These are phyloP conservation scores for Diversispora epigaea DNA, from an alignment of 192 early-diverging fungal genomes.

Conservation along the genomic window DNA sequence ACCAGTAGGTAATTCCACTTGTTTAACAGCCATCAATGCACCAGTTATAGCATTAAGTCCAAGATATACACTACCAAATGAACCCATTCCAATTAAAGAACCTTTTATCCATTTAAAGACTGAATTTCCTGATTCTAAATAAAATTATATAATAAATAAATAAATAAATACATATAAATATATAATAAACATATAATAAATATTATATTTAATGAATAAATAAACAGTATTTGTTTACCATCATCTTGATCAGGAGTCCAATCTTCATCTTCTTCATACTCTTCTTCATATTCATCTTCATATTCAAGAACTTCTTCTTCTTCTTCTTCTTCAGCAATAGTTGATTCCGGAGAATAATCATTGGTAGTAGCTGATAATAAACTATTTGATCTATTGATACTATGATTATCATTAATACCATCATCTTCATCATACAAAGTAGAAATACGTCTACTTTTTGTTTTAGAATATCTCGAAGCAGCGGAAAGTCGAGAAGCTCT, in stretches of 20 bases:
- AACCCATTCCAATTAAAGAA: conserved; percentile 89
- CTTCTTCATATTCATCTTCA: not conserved
- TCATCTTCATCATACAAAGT: conserved; percentile 15
- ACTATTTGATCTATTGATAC: not conserved
- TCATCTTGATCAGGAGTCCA: not conserved
- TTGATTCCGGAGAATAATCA: not conserved
- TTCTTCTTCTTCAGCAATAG: conserved; percentile 28
- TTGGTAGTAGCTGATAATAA: not conserved
- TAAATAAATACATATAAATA: conserved; percentile 20
- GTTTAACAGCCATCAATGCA: conserved; percentile 96
- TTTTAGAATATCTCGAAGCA: conserved; percentile 25
- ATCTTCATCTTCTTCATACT: conserved; percentile 32
- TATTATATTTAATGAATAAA: not conserved
- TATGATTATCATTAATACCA: not conserved
- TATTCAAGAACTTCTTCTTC: conserved; percentile 3
- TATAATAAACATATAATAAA: not conserved
- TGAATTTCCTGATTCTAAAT: conserved; percentile 37
- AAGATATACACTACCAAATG: conserved; percentile 92
- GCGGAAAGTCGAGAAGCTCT: conserved; percentile 38
- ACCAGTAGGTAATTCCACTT: conserved; percentile 78
- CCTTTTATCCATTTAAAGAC: conserved; percentile 80
- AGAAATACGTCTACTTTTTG: conserved; percentile 24
- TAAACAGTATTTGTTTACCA: not conserved
- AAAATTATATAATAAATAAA: conserved; percentile 20
- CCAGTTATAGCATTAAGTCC: conserved; percentile 87